Evolutionary conservation across 106 monocot species (phyloP).

Genomic region (Acorus calamus): DNA sequence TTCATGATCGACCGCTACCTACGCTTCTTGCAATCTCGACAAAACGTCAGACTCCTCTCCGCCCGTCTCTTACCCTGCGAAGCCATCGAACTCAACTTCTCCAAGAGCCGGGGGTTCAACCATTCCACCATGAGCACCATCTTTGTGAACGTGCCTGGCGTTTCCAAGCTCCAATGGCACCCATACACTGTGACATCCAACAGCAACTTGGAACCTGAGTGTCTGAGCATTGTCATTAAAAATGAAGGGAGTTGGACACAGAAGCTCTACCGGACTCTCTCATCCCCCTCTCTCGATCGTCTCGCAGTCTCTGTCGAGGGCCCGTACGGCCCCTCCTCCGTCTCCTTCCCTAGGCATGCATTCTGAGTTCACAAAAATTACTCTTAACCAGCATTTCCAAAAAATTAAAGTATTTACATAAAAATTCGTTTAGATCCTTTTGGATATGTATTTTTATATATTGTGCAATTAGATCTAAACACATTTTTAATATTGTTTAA

Average conservation of each 20-base stretch:
- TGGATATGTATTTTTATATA: too few species aligned
- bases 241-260: slow-evolving; percentile 72
- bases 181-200: slow-evolving; percentile 63
- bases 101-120: slow-evolving; percentile 43
- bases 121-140: slow-evolving; percentile 34
- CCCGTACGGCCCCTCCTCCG: slow-evolving; percentile 45
- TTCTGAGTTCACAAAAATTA: too few species aligned
- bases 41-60: slow-evolving; percentile 40
- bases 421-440: too few species aligned
- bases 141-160: slow-evolving; percentile 53
- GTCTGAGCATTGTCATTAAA: slow-evolving; percentile 64
- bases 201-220: slow-evolving; percentile 46
- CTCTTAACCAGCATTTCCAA: too few species aligned
- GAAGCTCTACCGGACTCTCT: slow-evolving; percentile 35
- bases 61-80: slow-evolving; percentile 66
- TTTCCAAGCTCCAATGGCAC: slow-evolving; percentile 71
- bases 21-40: slow-evolving; percentile 60
- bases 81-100: slow-evolving; percentile 70
- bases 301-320: slow-evolving; percentile 58
- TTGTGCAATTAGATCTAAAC: too few species aligned
- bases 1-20: slow-evolving; percentile 78
- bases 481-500: too few species aligned
- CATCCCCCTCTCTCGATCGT: slow-evolving; percentile 14
- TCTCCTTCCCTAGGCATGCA: slow-evolving; percentile 32
- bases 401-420: too few species aligned